Evolutionary conservation across 1,139 yeast species (phyloP).

Genomic region (Lodderomyces parapsilosis): DNA sequence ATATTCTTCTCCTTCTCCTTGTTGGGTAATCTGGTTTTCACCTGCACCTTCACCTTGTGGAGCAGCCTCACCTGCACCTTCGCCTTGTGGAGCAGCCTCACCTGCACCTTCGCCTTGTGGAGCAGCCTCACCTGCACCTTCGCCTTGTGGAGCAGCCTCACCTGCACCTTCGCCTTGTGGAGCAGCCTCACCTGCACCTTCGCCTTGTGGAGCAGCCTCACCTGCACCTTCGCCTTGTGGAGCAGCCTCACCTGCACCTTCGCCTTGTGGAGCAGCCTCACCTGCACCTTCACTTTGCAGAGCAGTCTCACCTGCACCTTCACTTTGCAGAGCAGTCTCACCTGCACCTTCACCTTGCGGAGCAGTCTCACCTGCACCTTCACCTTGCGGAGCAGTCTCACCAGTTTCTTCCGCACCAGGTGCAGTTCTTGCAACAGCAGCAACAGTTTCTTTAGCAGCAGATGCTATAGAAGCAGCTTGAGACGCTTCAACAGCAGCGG

Average conservation of each 20-base stretch:
- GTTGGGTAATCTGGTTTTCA: too few species aligned
- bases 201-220: background rate
- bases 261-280: too few species aligned
- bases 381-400: constrained; percentile 1
- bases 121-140: too few species aligned
- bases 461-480: constrained; percentile 6
- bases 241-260: background rate
- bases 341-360: background rate
- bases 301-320: background rate
- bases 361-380: background rate
- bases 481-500: constrained; percentile 9
- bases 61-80: too few species aligned
- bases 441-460: constrained; percentile 5
- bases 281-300: background rate
- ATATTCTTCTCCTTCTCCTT: too few species aligned
- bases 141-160: too few species aligned
- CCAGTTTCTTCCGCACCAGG: constrained; percentile 2
- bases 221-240: background rate
- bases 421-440: constrained; percentile 3
- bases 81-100: too few species aligned
- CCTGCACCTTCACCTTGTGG: too few species aligned
- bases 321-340: background rate
- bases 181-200: too few species aligned
- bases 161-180: too few species aligned
- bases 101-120: too few species aligned